These are phyloP conservation scores for Claviceps africana DNA, from an alignment of 2,329 filamentous ascomycete genomes.

Conservation along the genomic window DNA sequence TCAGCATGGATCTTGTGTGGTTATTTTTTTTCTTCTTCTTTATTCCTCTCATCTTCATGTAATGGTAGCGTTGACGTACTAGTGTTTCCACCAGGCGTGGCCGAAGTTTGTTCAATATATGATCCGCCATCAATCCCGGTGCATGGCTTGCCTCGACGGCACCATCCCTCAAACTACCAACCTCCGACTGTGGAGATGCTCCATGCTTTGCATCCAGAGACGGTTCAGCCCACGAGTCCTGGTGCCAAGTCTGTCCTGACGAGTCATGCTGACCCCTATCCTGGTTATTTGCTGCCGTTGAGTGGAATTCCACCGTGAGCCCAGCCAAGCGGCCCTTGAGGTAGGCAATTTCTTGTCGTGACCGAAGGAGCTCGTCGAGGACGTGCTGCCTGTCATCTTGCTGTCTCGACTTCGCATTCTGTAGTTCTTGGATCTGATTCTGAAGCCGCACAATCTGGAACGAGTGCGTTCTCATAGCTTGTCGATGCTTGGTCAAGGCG, in stretches of 20 bases:
- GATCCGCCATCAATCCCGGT: neutral
- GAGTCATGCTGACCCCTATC: no score
- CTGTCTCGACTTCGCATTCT: neutral
- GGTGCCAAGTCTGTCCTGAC: no score
- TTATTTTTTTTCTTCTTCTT: neutral
- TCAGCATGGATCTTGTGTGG: neutral
- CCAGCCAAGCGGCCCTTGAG: constrained; percentile 8
- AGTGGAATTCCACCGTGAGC: constrained; percentile 3
- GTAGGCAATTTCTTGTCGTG: constrained; percentile 1
- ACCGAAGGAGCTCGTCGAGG: neutral
- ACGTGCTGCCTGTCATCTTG: neutral
- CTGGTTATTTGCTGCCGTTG: no score
- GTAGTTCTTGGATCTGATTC: constrained; percentile 4
- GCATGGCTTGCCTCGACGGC: neutral
- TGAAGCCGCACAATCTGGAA: constrained; percentile 9
- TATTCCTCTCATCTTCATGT: no score
- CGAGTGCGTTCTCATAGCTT: constrained; percentile 3
- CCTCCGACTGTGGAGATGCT: neutral
- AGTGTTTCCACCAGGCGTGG: neutral
- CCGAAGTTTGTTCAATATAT: neutral
- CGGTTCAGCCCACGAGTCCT: neutral
- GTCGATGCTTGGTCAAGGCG: neutral
- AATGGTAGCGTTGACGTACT: neutral
- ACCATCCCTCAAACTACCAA: neutral
- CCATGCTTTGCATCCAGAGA: neutral